Percentiles rank a stretch among this genome's conserved stretches.
phyloP scores from a whole-genome alignment of 176 grass and related monocot species.

The Carex parvula region DNA sequence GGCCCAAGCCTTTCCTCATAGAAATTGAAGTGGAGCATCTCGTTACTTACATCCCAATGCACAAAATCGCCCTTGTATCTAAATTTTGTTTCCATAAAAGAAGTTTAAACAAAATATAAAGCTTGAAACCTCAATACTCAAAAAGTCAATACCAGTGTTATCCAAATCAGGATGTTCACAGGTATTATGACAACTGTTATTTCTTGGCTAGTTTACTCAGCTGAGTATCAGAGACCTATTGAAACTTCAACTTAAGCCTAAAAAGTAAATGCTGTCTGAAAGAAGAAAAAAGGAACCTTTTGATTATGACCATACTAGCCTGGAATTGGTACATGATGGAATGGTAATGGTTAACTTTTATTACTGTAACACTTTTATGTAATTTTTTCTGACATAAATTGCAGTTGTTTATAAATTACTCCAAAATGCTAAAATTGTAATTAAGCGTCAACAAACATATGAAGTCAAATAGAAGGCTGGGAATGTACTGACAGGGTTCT shows the following conservation, averaged over 20 bases:
- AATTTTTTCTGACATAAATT: not conserved
- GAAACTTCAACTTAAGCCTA: not conserved
- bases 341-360: not conserved
- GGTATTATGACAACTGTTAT: not conserved
- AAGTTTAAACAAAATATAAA: not conserved
- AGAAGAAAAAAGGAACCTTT: not conserved
- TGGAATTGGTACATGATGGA: not conserved
- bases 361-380: not conserved
- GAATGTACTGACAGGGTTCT: not conserved
- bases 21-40: conserved; percentile 96
- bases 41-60: conserved; percentile 96
- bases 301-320: not conserved
- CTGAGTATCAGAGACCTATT: not conserved
- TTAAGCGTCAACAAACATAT: not conserved
- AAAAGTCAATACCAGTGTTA: not conserved
- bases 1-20: conserved; percentile 65
- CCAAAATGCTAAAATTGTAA: not conserved
- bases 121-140: not conserved
- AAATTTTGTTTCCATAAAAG: not conserved
- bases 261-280: not conserved
- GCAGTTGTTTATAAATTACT: not conserved
- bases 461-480: not conserved
- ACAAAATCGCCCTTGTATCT: conserved; percentile 83
- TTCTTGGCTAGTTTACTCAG: conserved; percentile 1
- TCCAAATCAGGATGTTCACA: not conserved